These are phyloP conservation scores for Uncinocarpus reesii DNA, from an alignment of 2,329 filamentous ascomycete species.

Conservation along the genomic window DNA sequence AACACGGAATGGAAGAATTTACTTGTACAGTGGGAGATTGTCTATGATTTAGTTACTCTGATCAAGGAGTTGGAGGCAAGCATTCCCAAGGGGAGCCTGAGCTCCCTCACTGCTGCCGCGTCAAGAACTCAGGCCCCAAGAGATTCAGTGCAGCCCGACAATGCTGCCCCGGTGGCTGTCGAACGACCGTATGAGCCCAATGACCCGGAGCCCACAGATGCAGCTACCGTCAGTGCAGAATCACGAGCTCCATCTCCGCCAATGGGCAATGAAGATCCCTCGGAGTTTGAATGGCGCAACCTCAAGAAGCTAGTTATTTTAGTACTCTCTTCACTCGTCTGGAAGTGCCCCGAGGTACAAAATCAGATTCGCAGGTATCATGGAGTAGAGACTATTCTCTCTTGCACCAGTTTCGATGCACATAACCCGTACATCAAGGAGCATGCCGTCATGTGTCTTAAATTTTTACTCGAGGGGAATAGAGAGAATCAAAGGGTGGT, in stretches of 20 bases:
- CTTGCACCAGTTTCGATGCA: constrained; percentile 83
- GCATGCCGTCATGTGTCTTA: constrained; percentile 77
- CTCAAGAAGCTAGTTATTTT: constrained; percentile 89
- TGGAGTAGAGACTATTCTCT: constrained; percentile 76
- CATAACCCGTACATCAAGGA: constrained; percentile 92
- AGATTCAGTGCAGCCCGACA: constrained; percentile 23
- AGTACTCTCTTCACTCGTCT: constrained; percentile 78
- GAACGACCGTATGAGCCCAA: constrained; percentile 55
- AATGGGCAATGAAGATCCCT: constrained; percentile 49
- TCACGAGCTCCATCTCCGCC: constrained; percentile 40
- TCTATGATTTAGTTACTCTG: constrained; percentile 77
- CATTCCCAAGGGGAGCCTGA: constrained; percentile 70
- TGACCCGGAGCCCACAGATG: constrained; percentile 34
- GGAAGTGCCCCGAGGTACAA: constrained; percentile 76
- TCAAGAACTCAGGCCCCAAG: constrained; percentile 25
- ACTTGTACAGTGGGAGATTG: constrained; percentile 82
- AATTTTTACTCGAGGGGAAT: constrained; percentile 51
- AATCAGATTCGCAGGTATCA: constrained; percentile 75
- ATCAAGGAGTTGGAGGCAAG: constrained; percentile 79
- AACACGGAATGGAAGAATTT: constrained; percentile 72
- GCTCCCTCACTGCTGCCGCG: constrained; percentile 20
- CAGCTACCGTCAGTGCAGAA: constrained; percentile 29
- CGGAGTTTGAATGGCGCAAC: constrained; percentile 63
- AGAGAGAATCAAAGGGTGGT: constrained; percentile 46
- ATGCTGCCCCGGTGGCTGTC: constrained; percentile 39